Evolutionary conservation across 768 basidiomycete genomes (phyloP), one percentile per base, ranked within the genome.

Genomic region (Neoboletus subvelutipes): DNA sequence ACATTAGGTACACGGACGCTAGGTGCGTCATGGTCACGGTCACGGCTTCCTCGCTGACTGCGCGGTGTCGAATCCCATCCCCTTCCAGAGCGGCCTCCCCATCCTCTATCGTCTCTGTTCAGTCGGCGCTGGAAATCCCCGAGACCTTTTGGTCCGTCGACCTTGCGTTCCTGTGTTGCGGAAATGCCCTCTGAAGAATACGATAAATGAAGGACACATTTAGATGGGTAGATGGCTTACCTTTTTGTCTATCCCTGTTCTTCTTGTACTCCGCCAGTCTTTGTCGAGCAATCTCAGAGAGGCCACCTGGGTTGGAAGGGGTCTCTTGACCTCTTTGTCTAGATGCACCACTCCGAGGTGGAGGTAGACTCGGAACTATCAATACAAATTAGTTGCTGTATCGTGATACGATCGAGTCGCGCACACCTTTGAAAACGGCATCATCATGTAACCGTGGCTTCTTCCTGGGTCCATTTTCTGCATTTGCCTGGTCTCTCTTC

Each of bases 51-150:
- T 36, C 81, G 80, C n/a, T 82, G 79, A 28, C 80, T 81, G 34
- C 80, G 83, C 18, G 88, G 86, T 4, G 86, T 87, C 13, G 77
- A 75, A 63, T 86, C 83, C 86, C 83, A 87, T 4, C 65, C 75
- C 7, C 70, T 71, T 34, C 72, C 73, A 6, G 60, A 58, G 56
- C 66, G 65, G 13, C 73, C 71, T 31, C 71, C 71, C 78, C 78
- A 78, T 50, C 81, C 77, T 64, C 82, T 66, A 63, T 83, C 76
- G 54, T 90, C 84, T 48, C 90, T 83, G 71, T 98, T 98, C 17
- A 85, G 82, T n/a, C 96, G 83, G n/a, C 89, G 83, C 59, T 97
- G 87, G 69, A 95, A 98, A 59, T 97, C 94, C 12, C 90, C 92
- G 1, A 97, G 77, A n/a, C 94, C 94, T 59, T 82, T 85, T 3